These are phyloP conservation scores for Triangularia setosa DNA, from an alignment of 2,329 filamentous ascomycete genomes.

Conservation along the genomic window DNA sequence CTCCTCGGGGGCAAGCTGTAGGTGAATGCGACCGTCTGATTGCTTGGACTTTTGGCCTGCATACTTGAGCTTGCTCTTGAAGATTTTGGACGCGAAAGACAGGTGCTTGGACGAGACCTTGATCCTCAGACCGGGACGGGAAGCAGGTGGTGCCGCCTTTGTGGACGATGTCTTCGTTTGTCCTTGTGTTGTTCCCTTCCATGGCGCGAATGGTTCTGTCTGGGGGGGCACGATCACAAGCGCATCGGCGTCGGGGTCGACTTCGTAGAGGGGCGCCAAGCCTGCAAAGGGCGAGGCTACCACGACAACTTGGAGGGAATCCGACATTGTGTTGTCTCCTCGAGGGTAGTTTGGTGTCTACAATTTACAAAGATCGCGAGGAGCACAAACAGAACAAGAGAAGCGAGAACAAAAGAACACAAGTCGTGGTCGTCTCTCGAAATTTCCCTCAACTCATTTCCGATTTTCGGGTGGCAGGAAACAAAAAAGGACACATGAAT, in stretches of 20 bases:
- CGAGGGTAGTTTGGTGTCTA: neutral
- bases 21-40: slow-evolving; percentile 32
- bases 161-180: neutral
- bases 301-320: slow-evolving; percentile 17
- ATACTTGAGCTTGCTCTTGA: slow-evolving; percentile 27
- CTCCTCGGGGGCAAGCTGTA: slow-evolving; percentile 23
- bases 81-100: slow-evolving; percentile 31
- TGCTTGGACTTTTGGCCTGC: slow-evolving; percentile 15
- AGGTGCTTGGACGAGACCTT: slow-evolving; percentile 37
- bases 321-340: slow-evolving; percentile 6
- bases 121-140: slow-evolving; percentile 29
- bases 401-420: neutral
- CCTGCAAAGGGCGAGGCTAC: slow-evolving; percentile 25
- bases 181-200: slow-evolving; percentile 16
- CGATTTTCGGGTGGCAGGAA: neutral
- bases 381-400: neutral
- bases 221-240: slow-evolving; percentile 30
- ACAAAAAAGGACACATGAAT: neutral
- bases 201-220: slow-evolving; percentile 24
- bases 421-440: neutral
- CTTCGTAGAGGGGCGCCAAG: slow-evolving; percentile 33
- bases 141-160: slow-evolving; percentile 10
- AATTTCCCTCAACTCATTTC: neutral
- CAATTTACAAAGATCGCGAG: neutral
- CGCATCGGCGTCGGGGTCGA: slow-evolving; percentile 34